phyloP scores from a whole-genome alignment of 2,329 filamentous ascomycete species.

The Curvularia lunata region DNA sequence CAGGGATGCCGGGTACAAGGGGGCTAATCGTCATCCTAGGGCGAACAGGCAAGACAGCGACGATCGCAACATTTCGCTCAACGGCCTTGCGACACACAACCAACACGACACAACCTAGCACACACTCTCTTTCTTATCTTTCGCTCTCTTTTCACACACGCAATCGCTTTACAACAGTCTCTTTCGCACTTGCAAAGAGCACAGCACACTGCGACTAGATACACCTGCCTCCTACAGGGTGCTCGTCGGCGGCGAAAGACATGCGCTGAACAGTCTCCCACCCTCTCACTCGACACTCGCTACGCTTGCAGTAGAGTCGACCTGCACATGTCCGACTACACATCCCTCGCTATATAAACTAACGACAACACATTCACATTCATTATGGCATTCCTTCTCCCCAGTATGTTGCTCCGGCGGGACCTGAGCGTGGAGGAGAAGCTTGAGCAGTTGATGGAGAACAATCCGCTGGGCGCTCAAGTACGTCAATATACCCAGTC shows the following conservation, averaged over 20 bases:
- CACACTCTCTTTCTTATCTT: not conserved
- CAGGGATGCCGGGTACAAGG: not conserved
- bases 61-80: conserved; percentile 1
- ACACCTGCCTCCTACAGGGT: not conserved
- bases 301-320: not conserved
- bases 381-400: conserved; percentile 29
- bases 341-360: conserved; percentile 1
- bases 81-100: not conserved
- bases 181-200: not conserved
- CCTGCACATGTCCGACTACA: not conserved
- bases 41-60: conserved; percentile 4
- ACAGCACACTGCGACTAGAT: not conserved
- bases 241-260: not conserved
- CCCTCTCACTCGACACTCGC: conserved; percentile 2
- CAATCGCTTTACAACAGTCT: not conserved
- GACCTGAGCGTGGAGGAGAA: conserved; percentile 40
- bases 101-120: not conserved
- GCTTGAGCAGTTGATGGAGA: conserved; percentile 38
- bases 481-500: conserved; percentile 20
- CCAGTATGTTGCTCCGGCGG: conserved; percentile 32
- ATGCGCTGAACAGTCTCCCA: conserved; percentile 4
- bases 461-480: conserved; percentile 38
- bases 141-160: not conserved
- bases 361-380: conserved; percentile 5
- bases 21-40: conserved; percentile 4